phyloP scores from a whole-genome alignment of 768 basidiomycete species.

The Russula ochroleuca region DNA sequence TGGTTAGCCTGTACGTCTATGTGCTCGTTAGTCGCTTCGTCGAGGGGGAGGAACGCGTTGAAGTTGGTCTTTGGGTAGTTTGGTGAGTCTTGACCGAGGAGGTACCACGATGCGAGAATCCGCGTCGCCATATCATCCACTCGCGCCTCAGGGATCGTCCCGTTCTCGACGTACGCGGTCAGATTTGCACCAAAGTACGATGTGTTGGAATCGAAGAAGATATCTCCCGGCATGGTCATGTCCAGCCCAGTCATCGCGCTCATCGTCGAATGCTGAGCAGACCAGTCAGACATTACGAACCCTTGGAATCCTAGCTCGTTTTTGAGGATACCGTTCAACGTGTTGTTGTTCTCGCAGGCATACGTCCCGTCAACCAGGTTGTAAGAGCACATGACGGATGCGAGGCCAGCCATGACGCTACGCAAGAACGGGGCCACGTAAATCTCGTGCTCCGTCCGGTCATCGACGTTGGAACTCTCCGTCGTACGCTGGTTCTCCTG shows the following conservation, averaged over 20 bases:
- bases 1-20: slow-evolving; percentile 71
- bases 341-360: slow-evolving; percentile 69
- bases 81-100: slow-evolving; percentile 57
- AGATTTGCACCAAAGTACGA: slow-evolving; percentile 68
- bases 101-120: slow-evolving; percentile 68
- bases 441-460: slow-evolving; percentile 73
- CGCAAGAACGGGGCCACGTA: slow-evolving; percentile 67
- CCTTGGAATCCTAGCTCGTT: slow-evolving; percentile 74
- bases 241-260: slow-evolving; percentile 60
- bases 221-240: slow-evolving; percentile 59
- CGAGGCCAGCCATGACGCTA: slow-evolving; percentile 69
- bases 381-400: slow-evolving; percentile 74
- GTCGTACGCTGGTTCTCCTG: slow-evolving; percentile 59
- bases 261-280: slow-evolving; percentile 58
- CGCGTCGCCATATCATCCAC: slow-evolving; percentile 81
- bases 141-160: slow-evolving; percentile 59
- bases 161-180: slow-evolving; percentile 63
- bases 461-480: slow-evolving; percentile 66
- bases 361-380: slow-evolving; percentile 67
- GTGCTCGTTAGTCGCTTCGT: slow-evolving; percentile 52
- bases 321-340: slow-evolving; percentile 72
- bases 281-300: slow-evolving; percentile 74
- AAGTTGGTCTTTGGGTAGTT: slow-evolving; percentile 68
- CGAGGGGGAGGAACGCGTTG: slow-evolving; percentile 53
- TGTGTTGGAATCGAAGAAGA: slow-evolving; percentile 42